A percentile compares a stretch with the other conserved stretches of the same genome.
These are phyloP conservation scores for Tetrahymena borealis DNA, from an alignment of 73 alveolate species.

Conservation along the genomic window DNA sequence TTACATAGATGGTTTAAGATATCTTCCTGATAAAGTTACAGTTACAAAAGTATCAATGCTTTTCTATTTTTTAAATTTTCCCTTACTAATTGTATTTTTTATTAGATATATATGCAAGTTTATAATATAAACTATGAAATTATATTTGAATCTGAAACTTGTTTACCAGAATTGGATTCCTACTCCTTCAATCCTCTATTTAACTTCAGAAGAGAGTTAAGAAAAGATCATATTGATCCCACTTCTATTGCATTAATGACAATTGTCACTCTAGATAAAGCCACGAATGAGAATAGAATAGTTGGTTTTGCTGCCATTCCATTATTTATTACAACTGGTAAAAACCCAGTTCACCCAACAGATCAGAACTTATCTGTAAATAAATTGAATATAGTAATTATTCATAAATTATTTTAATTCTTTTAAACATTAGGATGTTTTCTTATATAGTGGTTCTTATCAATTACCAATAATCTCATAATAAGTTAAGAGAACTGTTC, in stretches of 20 bases:
- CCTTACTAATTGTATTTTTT: neutral
- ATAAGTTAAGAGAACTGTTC: conserved; percentile 54
- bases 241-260: conserved; percentile 60
- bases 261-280: conserved; percentile 63
- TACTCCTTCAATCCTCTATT: conserved; percentile 47
- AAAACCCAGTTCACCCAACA: conserved; percentile 38
- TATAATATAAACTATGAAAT: conserved; percentile 42
- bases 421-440: conserved; percentile 29
- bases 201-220: conserved; percentile 69
- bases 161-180: conserved; percentile 55
- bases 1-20: conserved; percentile 77
- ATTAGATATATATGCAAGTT: neutral
- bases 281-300: conserved; percentile 53
- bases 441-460: conserved; percentile 64
- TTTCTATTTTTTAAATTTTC: neutral
- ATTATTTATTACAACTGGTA: conserved; percentile 54
- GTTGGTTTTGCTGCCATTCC: conserved; percentile 79
- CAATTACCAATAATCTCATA: conserved; percentile 62
- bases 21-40: conserved; percentile 75
- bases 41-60: conserved; percentile 51
- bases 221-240: conserved; percentile 65
- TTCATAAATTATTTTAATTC: neutral
- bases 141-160: conserved; percentile 51
- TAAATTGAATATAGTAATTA: too few species aligned
- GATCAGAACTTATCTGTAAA: conserved; percentile 30